These are phyloP conservation scores for Alternaria panax DNA, from an alignment of 2,329 filamentous ascomycete species.

Conservation along the genomic window DNA sequence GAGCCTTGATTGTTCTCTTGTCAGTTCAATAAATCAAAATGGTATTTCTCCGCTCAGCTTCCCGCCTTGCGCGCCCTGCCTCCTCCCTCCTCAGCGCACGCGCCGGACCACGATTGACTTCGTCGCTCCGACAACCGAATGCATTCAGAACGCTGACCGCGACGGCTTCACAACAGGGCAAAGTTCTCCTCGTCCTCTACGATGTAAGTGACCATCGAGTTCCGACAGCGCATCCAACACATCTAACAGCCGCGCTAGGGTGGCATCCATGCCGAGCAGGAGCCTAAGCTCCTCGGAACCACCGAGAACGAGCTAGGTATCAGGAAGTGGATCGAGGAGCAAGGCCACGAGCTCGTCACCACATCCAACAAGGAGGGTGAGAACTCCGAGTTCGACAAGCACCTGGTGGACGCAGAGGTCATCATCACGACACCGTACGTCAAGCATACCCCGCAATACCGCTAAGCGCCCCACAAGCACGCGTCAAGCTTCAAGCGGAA, in stretches of 20 bases:
- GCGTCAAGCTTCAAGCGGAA: slow-evolving; percentile 16
- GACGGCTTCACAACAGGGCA: slow-evolving; percentile 79
- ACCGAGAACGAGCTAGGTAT: slow-evolving; percentile 98
- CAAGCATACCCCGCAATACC: slow-evolving; percentile 39
- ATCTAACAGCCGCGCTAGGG: slow-evolving; percentile 59
- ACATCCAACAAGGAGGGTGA: slow-evolving; percentile 98
- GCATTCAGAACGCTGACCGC: slow-evolving; percentile 69
- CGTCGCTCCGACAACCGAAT: slow-evolving; percentile 56
- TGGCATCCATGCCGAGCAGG: slow-evolving; percentile 84
- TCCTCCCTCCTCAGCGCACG: slow-evolving; percentile 60
- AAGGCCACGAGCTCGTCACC: slow-evolving; percentile 95
- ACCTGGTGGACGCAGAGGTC: slow-evolving; percentile 95
- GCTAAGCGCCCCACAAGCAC: slow-evolving; percentile 40
- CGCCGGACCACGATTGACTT: slow-evolving; percentile 51
- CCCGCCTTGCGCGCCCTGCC: slow-evolving; percentile 64
- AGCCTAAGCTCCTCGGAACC: slow-evolving; percentile 88
- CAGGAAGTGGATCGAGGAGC: slow-evolving; percentile 95
- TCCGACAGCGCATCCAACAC: slow-evolving; percentile 14
- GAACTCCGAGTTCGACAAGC: slow-evolving; percentile 91
- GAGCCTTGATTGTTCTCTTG: slow-evolving; percentile 25
- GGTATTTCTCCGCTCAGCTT: slow-evolving; percentile 69
- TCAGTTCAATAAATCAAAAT: slow-evolving; percentile 52
- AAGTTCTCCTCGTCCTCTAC: slow-evolving; percentile 93
- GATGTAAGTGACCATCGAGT: slow-evolving; percentile 67
- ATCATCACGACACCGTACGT: slow-evolving; percentile 97